These are phyloP conservation scores for Vitis rupestris DNA, from an alignment of 164 flowering plant species.

Conservation along the genomic window DNA sequence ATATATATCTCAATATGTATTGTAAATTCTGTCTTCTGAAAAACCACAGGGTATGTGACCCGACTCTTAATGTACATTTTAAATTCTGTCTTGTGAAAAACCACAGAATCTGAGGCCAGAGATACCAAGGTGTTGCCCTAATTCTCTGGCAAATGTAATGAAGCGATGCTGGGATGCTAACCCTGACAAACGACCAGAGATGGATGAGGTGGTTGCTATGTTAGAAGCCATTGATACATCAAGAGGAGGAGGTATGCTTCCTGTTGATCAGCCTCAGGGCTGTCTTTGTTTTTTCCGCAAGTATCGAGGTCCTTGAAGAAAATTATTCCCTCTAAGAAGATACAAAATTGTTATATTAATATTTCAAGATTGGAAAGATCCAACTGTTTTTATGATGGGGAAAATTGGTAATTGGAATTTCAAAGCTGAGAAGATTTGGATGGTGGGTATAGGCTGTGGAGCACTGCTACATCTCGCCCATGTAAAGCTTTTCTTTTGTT, in stretches of 20 bases:
- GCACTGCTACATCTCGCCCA: conserved; percentile 6
- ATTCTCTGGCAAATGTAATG: conserved; percentile 81
- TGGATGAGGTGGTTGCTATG: conserved; percentile 91
- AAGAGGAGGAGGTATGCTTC: conserved; percentile 95
- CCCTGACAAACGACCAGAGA: conserved; percentile 91
- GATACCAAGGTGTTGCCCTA: conserved; percentile 93
- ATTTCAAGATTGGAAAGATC: not conserved
- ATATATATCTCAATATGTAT: too few relatives aligned
- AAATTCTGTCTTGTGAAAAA: conserved; percentile 4
- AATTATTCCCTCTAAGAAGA: not conserved
- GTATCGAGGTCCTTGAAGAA: conserved; percentile 68
- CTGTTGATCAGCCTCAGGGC: conserved; percentile 65
- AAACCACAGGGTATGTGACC: too few relatives aligned
- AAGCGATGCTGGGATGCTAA: conserved; percentile 94
- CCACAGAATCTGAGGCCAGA: conserved; percentile 91
- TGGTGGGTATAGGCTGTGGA: conserved; percentile 12
- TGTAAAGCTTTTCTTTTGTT: conserved; percentile 17
- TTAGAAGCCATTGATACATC: conserved; percentile 85
- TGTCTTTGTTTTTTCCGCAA: conserved; percentile 83
- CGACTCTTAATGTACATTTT: too few relatives aligned
- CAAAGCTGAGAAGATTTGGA: not conserved
- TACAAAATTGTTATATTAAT: not conserved
- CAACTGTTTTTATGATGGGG: conserved; percentile 3
- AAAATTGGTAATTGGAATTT: not conserved
- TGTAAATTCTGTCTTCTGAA: too few relatives aligned